Percentiles rank a stretch among this genome's conserved stretches.
These are phyloP conservation scores for Calophaca sinica DNA, from an alignment of 306 rosid genomes.

Conservation along the genomic window DNA sequence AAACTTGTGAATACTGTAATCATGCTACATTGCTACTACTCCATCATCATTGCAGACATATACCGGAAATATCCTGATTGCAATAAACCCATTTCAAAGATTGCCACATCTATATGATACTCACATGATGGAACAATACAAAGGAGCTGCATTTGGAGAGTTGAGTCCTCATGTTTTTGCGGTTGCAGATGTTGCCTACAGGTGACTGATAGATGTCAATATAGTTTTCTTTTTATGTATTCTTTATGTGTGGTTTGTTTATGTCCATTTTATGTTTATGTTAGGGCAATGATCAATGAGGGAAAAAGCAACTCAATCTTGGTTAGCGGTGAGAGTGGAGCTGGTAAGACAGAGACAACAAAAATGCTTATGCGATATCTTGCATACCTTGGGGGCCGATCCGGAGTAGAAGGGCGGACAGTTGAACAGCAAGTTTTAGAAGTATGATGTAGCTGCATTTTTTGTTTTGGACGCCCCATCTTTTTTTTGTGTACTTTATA, in stretches of 20 bases:
- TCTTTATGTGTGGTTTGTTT: conserved; percentile 31
- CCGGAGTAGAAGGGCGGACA: conserved; percentile 99
- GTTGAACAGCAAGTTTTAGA: conserved; percentile 99
- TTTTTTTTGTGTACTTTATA: conserved; percentile 24
- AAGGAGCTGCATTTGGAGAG: conserved; percentile 97
- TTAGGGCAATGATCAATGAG: conserved; percentile 96
- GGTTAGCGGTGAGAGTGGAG: conserved; percentile 99
- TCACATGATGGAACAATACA: conserved; percentile 99
- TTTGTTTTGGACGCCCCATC: conserved; percentile 33
- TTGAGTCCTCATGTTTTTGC: conserved; percentile 99
- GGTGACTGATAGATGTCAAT: conserved; percentile 56
- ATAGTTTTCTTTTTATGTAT: conserved; percentile 24
- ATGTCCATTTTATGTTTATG: conserved; percentile 42
- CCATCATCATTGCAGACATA: conserved; percentile 77
- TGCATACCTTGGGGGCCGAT: conserved; percentile 98
- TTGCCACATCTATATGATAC: conserved; percentile 93
- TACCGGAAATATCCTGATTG: conserved; percentile 98
- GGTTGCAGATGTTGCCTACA: conserved; percentile 98
- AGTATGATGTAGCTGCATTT: conserved; percentile 58
- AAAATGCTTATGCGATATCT: conserved; percentile 99
- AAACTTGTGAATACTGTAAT: conserved; percentile 41
- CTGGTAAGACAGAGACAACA: conserved; percentile 99
- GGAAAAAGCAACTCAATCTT: conserved; percentile 99
- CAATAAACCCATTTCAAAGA: conserved; percentile 99
- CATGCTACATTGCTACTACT: conserved; percentile 40